Conservation (phyloP, 2,329 filamentous ascomycete genomes). For the Bipolaris bicolor region DNA sequence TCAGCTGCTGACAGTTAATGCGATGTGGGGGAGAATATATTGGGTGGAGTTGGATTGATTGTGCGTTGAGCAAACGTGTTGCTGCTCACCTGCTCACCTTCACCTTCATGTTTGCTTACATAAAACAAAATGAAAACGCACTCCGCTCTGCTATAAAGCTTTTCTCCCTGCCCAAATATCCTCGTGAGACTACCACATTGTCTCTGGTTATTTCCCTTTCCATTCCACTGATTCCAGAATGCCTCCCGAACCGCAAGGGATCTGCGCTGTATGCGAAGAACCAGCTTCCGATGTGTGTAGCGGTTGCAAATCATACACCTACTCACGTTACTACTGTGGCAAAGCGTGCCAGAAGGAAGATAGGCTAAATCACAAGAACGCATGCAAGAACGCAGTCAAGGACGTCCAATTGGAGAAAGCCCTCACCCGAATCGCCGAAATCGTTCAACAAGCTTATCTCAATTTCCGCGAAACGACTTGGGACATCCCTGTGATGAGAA, state of each 20-base stretch:
- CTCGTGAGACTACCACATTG: no score
- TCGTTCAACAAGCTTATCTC: slow-evolving; percentile 9
- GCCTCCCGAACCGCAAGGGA: background rate
- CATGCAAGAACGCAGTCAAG: slow-evolving; percentile 2
- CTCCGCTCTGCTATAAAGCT: background rate
- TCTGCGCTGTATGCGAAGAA: background rate
- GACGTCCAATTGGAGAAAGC: background rate
- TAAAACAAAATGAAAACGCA: no score
- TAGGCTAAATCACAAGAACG: no score
- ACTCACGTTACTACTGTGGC: no score
- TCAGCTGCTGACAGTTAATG: no score
- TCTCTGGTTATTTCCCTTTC: no score
- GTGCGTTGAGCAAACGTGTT: background rate
- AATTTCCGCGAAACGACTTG: slow-evolving; percentile 14
- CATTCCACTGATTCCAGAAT: background rate
- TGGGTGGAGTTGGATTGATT: background rate
- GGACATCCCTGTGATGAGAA: background rate
- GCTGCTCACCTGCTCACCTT: background rate
- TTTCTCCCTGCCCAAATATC: background rate
- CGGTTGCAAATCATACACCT: no score
- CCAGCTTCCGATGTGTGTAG: background rate
- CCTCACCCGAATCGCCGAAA: slow-evolving; percentile 2
- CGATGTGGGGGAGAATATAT: no score
- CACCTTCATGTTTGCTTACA: background rate
- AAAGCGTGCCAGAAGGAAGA: no score